Percentiles rank a stretch among this genome's conserved stretches.
phyloP scores from a whole-genome alignment of 2,329 filamentous ascomycete species.

The Eurotiales sp. region DNA sequence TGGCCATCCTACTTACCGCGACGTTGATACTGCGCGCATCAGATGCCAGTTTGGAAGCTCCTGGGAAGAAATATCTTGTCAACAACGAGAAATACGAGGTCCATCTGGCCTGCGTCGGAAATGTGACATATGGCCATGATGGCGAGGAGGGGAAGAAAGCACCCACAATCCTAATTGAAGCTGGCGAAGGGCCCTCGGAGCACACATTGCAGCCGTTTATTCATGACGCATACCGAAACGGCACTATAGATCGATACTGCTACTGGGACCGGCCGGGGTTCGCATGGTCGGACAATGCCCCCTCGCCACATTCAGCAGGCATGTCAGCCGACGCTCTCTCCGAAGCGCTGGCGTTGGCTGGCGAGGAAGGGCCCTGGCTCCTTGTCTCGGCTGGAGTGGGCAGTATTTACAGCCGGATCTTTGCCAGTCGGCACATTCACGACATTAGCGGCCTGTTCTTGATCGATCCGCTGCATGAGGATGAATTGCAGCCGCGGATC shows the following conservation, averaged over 20 bases:
- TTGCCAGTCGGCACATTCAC: conserved; percentile 74
- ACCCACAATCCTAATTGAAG: conserved; percentile 79
- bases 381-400: conserved; percentile 83
- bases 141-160: conserved; percentile 50
- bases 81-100: conserved; percentile 81
- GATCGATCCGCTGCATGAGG: conserved; percentile 86
- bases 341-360: conserved; percentile 75
- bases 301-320: conserved; percentile 86
- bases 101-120: conserved; percentile 81
- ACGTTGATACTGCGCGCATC: conserved; percentile 75
- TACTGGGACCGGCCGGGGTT: conserved; percentile 92
- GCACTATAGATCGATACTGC: conserved; percentile 83
- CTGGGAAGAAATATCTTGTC: conserved; percentile 74
- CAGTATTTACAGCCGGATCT: conserved; percentile 84
- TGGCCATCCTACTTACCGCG: conserved; percentile 70
- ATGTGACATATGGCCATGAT: conserved; percentile 34
- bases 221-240: conserved; percentile 69
- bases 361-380: conserved; percentile 85
- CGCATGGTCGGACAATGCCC: conserved; percentile 85
- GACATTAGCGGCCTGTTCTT: conserved; percentile 76
- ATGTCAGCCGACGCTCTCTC: conserved; percentile 88
- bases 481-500: conserved; percentile 62
- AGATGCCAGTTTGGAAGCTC: conserved; percentile 69
- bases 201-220: conserved; percentile 76
- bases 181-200: conserved; percentile 75